Conservation (phyloP, 2,329 filamentous ascomycete species). For the Colletotrichum godetiae region DNA sequence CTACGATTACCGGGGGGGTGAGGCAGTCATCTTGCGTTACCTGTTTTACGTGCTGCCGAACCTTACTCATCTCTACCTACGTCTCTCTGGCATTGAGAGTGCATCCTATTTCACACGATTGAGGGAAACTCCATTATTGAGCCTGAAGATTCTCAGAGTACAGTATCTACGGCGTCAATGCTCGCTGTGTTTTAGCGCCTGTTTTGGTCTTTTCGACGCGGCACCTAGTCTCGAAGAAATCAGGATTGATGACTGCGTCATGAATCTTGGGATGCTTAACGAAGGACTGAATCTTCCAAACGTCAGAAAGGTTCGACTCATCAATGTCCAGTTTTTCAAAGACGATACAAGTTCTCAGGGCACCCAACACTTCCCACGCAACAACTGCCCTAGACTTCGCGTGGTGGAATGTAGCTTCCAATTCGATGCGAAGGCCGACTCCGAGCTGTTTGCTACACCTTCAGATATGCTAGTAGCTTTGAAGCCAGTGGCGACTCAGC, state of each 20-base stretch:
- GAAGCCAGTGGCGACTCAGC: background rate
- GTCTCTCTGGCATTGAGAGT: background rate
- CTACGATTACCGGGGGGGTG: background rate
- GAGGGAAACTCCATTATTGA: background rate
- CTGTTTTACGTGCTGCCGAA: background rate
- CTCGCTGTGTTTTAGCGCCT: background rate
- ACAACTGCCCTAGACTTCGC: background rate
- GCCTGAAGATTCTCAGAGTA: background rate
- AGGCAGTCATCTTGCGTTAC: background rate
- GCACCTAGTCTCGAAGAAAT: background rate
- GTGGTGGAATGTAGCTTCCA: background rate
- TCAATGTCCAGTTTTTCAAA: background rate
- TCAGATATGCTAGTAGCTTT: background rate
- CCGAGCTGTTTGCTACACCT: background rate
- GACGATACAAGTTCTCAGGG: background rate
- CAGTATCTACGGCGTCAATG: background rate
- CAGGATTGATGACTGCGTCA: background rate
- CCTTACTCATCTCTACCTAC: background rate
- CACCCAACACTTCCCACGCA: background rate
- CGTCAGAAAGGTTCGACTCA: background rate
- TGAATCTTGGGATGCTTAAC: background rate
- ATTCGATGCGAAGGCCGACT: background rate
- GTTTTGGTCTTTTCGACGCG: background rate
- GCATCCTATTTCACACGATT: background rate
- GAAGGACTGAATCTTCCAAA: background rate